These are phyloP conservation scores for Venturia aucupariae DNA, from an alignment of 2,329 filamentous ascomycete species.

Conservation along the genomic window DNA sequence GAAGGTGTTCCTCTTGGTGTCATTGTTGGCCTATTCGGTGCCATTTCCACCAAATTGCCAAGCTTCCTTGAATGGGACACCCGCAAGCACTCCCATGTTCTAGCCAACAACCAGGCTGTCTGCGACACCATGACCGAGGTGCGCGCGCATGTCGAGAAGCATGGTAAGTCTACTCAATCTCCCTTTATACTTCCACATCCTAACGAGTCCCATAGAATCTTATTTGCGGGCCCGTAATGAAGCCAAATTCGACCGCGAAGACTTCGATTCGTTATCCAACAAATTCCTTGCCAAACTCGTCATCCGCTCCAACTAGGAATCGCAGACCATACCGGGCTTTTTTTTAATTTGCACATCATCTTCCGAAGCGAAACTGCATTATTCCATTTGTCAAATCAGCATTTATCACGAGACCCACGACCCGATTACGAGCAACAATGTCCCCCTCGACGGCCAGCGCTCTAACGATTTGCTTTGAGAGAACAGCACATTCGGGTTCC, in stretches of 20 bases:
- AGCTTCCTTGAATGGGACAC: slow-evolving; percentile 93
- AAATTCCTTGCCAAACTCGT: slow-evolving; percentile 96
- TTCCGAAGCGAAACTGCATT: not conserved
- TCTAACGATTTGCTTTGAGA: slow-evolving; percentile 2
- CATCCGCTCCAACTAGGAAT: slow-evolving; percentile 66
- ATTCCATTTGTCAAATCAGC: slow-evolving; percentile 4
- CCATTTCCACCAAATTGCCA: slow-evolving; percentile 93
- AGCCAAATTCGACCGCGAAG: slow-evolving; percentile 76
- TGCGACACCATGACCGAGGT: slow-evolving; percentile 97
- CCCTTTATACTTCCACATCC: not conserved
- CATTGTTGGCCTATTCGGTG: slow-evolving; percentile 92
- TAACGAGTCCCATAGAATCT: slow-evolving; percentile 50
- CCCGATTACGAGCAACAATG: slow-evolving; percentile 5
- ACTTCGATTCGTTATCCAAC: slow-evolving; percentile 93
- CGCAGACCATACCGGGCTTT: not conserved
- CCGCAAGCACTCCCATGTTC: slow-evolving; percentile 76
- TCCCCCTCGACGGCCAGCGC: not conserved
- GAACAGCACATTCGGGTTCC: not conserved
- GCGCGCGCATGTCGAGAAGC: slow-evolving; percentile 80
- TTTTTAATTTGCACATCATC: not conserved
- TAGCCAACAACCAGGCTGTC: slow-evolving; percentile 84
- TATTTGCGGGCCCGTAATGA: slow-evolving; percentile 75
- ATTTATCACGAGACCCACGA: slow-evolving; percentile 6
- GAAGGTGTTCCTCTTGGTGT: slow-evolving; percentile 92
- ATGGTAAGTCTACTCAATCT: slow-evolving; percentile 55